Base-by-base conservation (phyloP, 768 basidiomycete species). In the Kwoniella dejecticola region DNA sequence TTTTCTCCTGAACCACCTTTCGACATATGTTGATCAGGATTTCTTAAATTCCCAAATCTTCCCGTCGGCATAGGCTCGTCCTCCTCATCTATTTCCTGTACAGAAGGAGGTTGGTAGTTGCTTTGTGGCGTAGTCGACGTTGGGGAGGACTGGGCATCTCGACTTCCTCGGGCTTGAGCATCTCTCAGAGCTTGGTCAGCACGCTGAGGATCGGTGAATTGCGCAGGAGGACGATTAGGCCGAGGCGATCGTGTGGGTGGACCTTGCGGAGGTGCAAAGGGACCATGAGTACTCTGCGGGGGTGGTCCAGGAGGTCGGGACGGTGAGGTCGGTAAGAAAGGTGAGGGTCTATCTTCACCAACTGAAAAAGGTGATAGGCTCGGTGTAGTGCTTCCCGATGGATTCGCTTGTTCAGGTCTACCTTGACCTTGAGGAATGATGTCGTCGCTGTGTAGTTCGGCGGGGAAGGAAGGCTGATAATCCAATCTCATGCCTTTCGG, bases 401-500 rank as follows among this genome's bases (percentile, higher is more conserved):
- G n/a, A n/a, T n/a, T n/a, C n/a, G n/a, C n/a, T n/a, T n/a, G n/a
- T n/a, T n/a, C n/a, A 33, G 52, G 49, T 15, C n/a, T 48, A 48
- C 23, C 21, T 5, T n/a, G n/a, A n/a, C n/a, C n/a, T n/a, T n/a
- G n/a, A n/a, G n/a, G n/a, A n/a, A n/a, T n/a, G 8, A 21, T 21
- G 29, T 21, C 50, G 4, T 53, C 41, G 11, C 50, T 29, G 0
- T 26, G 5, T 21, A 40, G 3, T 23, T 42, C 40, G 5, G 17
- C 13, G 6, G 45, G 30, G 40, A 57, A 57, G 6, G 17, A 38
- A 7, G 50, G 50, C 17, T 41, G 31, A 44, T 52, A 60, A 10
- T 41, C 33, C 8, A 60, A 33, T 19, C 7, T 44, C 17, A 60
- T 49, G n/a, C 58, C 58, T 24, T 21, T 48, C 2, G 58, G 42